These are phyloP conservation scores for Cinnamomum chago DNA, from an alignment of 164 flowering plant species.

Conservation along the genomic window DNA sequence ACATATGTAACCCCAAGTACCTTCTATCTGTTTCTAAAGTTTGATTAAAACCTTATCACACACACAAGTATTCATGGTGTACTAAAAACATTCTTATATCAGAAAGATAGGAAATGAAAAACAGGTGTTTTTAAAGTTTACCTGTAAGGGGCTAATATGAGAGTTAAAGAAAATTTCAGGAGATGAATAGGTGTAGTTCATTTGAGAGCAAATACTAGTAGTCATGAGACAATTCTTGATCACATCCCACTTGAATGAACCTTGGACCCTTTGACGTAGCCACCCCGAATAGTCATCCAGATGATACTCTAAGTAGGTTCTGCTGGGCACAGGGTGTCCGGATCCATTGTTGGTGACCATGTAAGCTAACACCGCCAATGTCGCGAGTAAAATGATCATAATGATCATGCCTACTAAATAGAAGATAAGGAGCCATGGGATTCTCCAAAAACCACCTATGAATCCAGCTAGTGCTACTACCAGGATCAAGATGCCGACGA, in stretches of 20 bases:
- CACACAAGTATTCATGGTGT: too few relatives aligned
- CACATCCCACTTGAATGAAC: conserved; percentile 77
- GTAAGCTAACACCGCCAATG: conserved; percentile 59
- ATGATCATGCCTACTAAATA: conserved; percentile 77
- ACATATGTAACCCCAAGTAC: too few relatives aligned
- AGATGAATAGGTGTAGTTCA: conserved; percentile 64
- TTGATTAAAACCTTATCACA: too few relatives aligned
- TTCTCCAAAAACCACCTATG: conserved; percentile 75
- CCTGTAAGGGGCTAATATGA: conserved; percentile 74
- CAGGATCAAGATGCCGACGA: conserved; percentile 62
- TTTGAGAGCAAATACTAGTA: conserved; percentile 49
- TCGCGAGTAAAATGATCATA: conserved; percentile 50
- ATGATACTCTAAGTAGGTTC: conserved; percentile 72
- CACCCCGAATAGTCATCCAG: conserved; percentile 76
- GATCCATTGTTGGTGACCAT: conserved; percentile 70
- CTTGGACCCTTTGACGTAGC: conserved; percentile 53
- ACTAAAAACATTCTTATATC: too few relatives aligned
- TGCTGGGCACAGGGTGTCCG: conserved; percentile 69
- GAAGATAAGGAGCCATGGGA: conserved; percentile 54
- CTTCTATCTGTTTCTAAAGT: too few relatives aligned
- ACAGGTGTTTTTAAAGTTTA: conserved; percentile 14
- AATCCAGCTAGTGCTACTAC: conserved; percentile 67
- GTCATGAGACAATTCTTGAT: conserved; percentile 67
- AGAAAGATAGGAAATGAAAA: neutral
- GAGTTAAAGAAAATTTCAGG: conserved; percentile 89